Evolutionary conservation across 2,329 filamentous ascomycete species (phyloP).

Genomic region (Magnaporthiopsis rhizophila): DNA sequence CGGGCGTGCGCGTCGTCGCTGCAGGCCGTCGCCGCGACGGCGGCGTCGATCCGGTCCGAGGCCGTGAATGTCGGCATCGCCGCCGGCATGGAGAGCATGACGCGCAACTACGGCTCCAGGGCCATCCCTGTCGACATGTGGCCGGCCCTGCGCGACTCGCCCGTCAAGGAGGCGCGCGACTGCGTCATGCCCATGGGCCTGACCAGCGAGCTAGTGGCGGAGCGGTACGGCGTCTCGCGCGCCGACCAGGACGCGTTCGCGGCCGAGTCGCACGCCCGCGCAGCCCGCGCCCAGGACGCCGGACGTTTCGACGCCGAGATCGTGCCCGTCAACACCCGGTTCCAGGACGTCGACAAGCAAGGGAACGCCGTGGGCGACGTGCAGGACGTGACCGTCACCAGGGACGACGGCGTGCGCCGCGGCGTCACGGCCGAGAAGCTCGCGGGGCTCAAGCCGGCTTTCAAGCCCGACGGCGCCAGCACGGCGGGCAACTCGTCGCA

Average conservation of each 20-base stretch:
- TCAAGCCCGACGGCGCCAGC: conserved; percentile 63
- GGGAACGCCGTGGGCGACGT: conserved; percentile 46
- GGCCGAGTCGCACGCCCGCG: conserved; percentile 63
- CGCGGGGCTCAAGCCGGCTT: conserved; percentile 76
- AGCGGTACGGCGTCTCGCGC: conserved; percentile 63
- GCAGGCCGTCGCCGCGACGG: conserved; percentile 66
- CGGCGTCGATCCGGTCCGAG: conserved; percentile 63
- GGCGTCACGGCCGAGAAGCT: conserved; percentile 62
- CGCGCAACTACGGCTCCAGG: conserved; percentile 72
- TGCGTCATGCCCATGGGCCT: conserved; percentile 94
- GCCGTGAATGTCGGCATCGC: conserved; percentile 65
- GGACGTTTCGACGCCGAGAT: conserved; percentile 78
- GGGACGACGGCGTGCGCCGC: conserved; percentile 77
- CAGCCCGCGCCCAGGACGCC: conserved; percentile 57
- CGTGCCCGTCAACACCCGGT: conserved; percentile 67
- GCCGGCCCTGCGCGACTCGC: conserved; percentile 55
- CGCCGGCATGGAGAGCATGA: conserved; percentile 96
- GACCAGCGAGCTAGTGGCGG: conserved; percentile 82
- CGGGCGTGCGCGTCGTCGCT: conserved; percentile 76
- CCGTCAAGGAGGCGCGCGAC: conserved; percentile 63
- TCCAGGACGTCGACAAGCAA: conserved; percentile 54
- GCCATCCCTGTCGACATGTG: conserved; percentile 82
- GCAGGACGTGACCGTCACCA: conserved; percentile 57
- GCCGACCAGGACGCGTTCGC: conserved; percentile 80
- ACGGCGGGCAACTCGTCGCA: conserved; percentile 86